Conservation (phyloP, 2,329 filamentous ascomycete genomes). For the Fusarium sp. region DNA sequence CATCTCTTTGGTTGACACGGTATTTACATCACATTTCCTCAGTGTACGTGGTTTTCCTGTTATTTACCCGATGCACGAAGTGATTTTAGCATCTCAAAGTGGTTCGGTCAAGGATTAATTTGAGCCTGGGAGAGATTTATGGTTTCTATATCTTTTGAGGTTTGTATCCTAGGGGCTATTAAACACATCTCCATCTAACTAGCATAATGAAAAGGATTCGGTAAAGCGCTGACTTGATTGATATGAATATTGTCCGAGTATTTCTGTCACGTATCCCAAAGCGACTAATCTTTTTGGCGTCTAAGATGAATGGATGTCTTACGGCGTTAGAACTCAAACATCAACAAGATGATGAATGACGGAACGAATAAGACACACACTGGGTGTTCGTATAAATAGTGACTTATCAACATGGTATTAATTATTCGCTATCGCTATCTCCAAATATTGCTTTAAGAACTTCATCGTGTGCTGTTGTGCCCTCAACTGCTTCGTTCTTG, state of each 20-base stretch:
- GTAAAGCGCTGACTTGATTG: too few relatives aligned
- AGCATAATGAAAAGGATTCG: too few relatives aligned
- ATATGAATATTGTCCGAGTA: too few relatives aligned
- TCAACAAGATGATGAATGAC: neutral
- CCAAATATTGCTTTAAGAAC: slow-evolving; percentile 96
- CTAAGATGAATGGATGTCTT: neutral
- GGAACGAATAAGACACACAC: neutral
- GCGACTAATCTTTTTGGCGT: too few relatives aligned
- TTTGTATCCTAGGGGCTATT: neutral
- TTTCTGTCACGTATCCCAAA: too few relatives aligned
- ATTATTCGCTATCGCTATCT: slow-evolving; percentile 78
- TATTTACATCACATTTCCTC: slow-evolving; percentile 4
- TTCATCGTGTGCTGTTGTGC: slow-evolving; percentile 78
- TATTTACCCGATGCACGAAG: neutral
- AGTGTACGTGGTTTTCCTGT: neutral
- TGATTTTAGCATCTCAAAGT: neutral
- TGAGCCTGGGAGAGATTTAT: neutral
- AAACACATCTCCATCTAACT: too few relatives aligned
- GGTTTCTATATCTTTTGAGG: neutral
- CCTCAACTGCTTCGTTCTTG: slow-evolving; percentile 76
- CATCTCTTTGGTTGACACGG: slow-evolving; percentile 1
- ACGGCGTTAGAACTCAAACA: neutral
- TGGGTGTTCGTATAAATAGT: neutral
- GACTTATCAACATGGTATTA: slow-evolving; percentile 6
- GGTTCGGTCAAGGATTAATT: neutral